Evolutionary conservation across 768 basidiomycete genomes (phyloP), one percentile per base, ranked within the genome.

Genomic region (Sutorius australiensis): DNA sequence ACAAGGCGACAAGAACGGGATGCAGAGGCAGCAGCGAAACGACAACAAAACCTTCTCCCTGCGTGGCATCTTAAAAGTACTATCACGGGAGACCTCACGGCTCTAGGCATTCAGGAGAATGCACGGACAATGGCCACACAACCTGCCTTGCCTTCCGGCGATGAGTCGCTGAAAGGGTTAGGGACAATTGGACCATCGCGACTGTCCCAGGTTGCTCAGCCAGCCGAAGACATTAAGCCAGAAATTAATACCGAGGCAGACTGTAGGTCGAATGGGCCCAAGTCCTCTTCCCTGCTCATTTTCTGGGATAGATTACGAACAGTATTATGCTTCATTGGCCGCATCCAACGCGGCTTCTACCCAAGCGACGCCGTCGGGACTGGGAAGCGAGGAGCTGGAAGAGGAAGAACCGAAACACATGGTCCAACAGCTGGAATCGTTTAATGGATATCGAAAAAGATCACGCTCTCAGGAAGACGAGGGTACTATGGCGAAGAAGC

Each of bases 21-120:
- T 60, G 83, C 81, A 19, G 84, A 94, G 68, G 88, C 89, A 1
- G 89, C 89, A 52, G 81, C 86, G 50, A 94, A 94, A 71, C 73
- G 92, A 53, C 82, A 87, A 65, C 94, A 98, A 73, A 98, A 98
- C 66, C 82, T 85, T 0, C 75, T 99, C 41, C 97, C 97, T 1
- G 77, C 88, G 12, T 99, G 97, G 97, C 92, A 97, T 74, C 79
- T 94, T 60, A 89, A 92, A 71, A 95, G 92, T 65, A 99, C 97
- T 3, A 92, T 99, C 55, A 86, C 92, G 4, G 93, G 94, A 9
- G 89, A 95, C 59, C 74, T 93, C 55, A 97, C 95, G 1, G 87
- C 91, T 19, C 76, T 95, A 37, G 92, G 93, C 17, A 79, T 89
- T 52, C 81, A 84, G 61, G 88, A 90, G 66, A 81, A 68, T 56